Base-by-base conservation (phyloP, 108 stramenopile species). In the Nitzschia sp. region DNA sequence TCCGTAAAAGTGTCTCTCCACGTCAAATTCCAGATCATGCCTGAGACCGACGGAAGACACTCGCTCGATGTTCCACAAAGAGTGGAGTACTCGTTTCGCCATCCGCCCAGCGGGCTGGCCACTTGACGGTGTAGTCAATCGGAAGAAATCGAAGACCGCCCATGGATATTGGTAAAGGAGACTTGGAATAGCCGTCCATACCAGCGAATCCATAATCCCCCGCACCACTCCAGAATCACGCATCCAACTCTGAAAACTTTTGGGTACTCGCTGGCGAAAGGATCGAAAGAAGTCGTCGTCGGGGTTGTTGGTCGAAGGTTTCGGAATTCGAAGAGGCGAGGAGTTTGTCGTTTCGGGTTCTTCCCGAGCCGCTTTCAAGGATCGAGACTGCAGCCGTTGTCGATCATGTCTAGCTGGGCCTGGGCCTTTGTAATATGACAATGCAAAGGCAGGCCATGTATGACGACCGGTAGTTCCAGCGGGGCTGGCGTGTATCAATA, bases 271-370 rank as follows among this genome's bases (percentile, higher is more conserved):
- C n/a, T 26, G 16, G 28, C 57, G 57, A 58, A 58, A 58, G 57
- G n/a, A 28, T 30, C 57, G 57, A 58, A 58, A 58, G 31, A 30
- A 30, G 32, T 58, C 57, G 28, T 58, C 69, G 58, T 25, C 69
- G 38, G 6, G 9, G 13, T 13, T 41, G 38, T 6, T 6, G 13
- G 38, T 41, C 38, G 38, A 9, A 41, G 38, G n/a, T n/a, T n/a
- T n/a, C n/a, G n/a, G n/a, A n/a, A n/a, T n/a, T n/a, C n/a, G n/a
- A n/a, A n/a, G n/a, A n/a, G n/a, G n/a, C n/a, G n/a, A n/a, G n/a
- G n/a, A n/a, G n/a, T n/a, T n/a, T n/a, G n/a, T n/a, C n/a, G n/a
- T n/a, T n/a, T n/a, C n/a, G n/a, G n/a, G n/a, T n/a, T n/a, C n/a
- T n/a, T n/a, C n/a, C n/a, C n/a, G n/a, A n/a, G n/a, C n/a, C n/a